Percentiles rank a stretch among this genome's conserved stretches.
Evolutionary conservation across 768 basidiomycete species (phyloP).

Genomic region (Rhodotorula diobovata): DNA sequence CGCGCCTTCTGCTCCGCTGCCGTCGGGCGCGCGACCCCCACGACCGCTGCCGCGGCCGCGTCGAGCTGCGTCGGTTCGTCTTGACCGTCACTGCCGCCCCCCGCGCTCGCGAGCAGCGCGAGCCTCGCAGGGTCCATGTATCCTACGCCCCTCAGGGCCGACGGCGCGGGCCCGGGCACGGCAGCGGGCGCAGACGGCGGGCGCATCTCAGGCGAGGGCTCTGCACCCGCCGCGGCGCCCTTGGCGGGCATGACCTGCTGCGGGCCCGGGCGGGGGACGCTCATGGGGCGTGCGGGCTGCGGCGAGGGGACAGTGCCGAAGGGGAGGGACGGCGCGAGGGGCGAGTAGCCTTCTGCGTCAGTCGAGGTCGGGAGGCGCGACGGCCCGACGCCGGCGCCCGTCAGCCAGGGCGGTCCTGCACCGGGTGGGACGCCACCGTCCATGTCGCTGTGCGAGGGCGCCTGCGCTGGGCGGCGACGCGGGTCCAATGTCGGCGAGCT

Average conservation of each 20-base stretch:
- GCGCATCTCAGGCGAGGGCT: not conserved
- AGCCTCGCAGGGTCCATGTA: not conserved
- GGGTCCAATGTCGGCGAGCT: not conserved
- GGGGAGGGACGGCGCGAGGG: not conserved
- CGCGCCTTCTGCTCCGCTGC: not conserved
- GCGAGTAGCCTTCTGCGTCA: not conserved
- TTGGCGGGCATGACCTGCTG: too few species aligned
- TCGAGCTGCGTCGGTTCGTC: not conserved
- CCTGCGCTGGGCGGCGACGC: not conserved
- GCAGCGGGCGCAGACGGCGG: too few species aligned
- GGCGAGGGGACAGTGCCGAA: not conserved
- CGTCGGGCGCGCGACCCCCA: not conserved
- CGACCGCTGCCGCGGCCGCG: accelerated
- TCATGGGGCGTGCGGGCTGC: not conserved
- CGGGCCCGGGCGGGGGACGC: too few species aligned
- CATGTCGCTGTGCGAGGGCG: too few species aligned
- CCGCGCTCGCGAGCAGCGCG: not conserved
- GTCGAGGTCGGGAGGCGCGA: not conserved
- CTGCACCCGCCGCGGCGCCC: too few species aligned
- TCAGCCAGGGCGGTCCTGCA: too few species aligned
- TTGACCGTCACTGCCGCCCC: not conserved
- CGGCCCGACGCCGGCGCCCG: not conserved
- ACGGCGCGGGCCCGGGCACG: too few species aligned
- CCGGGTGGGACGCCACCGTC: too few species aligned
- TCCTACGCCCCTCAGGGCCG: too few species aligned